Conservation (phyloP, 495 filamentous ascomycete genomes). For the Trypethelium eluteriae region DNA sequence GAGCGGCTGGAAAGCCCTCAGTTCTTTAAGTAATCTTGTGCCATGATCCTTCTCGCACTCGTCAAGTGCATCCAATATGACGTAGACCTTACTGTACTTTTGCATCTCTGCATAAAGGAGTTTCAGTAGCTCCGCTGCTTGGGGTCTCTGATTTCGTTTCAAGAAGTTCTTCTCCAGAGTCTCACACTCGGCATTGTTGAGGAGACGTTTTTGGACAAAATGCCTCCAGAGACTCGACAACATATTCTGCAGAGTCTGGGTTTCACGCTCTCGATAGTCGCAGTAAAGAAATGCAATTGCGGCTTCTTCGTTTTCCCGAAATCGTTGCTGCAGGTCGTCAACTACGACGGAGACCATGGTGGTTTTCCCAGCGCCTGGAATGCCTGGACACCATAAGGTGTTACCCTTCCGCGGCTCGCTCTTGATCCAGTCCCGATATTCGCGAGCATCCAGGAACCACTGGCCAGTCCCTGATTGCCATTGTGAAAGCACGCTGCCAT, state of each 20-base stretch:
- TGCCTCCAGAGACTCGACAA: neutral
- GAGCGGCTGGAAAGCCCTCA: neutral
- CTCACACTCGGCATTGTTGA: neutral
- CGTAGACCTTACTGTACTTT: neutral
- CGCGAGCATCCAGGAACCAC: neutral
- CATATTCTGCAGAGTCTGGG: slow-evolving; percentile 3
- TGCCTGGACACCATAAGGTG: slow-evolving; percentile 8
- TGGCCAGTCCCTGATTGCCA: slow-evolving; percentile 2
- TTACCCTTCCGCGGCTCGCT: slow-evolving; percentile 4
- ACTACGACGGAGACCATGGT: slow-evolving; percentile 7
- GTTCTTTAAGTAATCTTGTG: neutral
- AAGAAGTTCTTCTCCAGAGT: neutral
- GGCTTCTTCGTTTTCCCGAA: neutral
- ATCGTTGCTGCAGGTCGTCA: neutral
- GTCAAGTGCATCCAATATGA: slow-evolving; percentile 1
- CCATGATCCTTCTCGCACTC: neutral
- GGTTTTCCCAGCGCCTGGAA: slow-evolving; percentile 3
- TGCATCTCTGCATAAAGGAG: neutral
- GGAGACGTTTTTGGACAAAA: neutral
- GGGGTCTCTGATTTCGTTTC: slow-evolving; percentile 2
- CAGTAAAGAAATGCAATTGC: neutral
- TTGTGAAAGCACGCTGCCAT: neutral
- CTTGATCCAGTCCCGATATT: slow-evolving; percentile 4
- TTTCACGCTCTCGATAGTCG: slow-evolving; percentile 8
- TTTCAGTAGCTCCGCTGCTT: neutral